Conservation (phyloP, 352 stramenopile genomes). For the Phytophthora citricola region DNA sequence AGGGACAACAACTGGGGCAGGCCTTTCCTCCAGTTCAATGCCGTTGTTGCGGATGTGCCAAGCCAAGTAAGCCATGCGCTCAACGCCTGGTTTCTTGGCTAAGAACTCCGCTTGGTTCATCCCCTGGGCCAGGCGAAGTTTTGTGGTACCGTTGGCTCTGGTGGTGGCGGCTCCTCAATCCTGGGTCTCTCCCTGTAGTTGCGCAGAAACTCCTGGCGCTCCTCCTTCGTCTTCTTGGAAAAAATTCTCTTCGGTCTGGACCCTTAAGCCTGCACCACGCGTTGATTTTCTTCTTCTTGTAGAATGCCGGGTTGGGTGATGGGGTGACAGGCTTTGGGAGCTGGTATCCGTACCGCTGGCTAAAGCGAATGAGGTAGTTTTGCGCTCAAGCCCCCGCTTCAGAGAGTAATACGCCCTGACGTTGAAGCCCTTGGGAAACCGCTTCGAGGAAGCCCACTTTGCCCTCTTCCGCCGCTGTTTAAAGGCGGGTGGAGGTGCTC, state of each 20-base stretch:
- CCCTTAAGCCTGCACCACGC: constrained; percentile 3
- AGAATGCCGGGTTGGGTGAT: neutral
- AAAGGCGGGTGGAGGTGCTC: too few species aligned
- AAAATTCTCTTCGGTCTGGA: constrained; percentile 2
- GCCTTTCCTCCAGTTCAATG: constrained; percentile 28
- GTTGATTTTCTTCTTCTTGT: neutral
- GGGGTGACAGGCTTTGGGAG: neutral
- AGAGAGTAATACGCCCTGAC: constrained; percentile 11
- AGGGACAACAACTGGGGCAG: constrained; percentile 4
- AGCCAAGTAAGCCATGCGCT: constrained; percentile 38
- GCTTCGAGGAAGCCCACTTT: too few species aligned
- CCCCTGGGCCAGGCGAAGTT: constrained; percentile 27
- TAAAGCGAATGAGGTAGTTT: constrained; percentile 23
- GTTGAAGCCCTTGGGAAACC: constrained; percentile 21
- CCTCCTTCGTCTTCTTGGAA: constrained; percentile 3
- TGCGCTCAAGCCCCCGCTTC: constrained; percentile 22
- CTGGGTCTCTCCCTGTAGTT: too few species aligned
- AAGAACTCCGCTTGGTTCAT: constrained; percentile 30
- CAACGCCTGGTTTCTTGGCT: constrained; percentile 29
- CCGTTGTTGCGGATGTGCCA: constrained; percentile 35
- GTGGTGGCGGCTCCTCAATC: neutral
- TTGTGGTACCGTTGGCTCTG: constrained; percentile 3
- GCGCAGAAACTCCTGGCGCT: neutral
- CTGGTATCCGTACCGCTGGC: constrained; percentile 7
- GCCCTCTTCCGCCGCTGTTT: too few species aligned